A percentile compares a stretch with the other conserved stretches of the same genome.
These are phyloP conservation scores for Coniochaeta prunicola DNA, from an alignment of 2,329 filamentous ascomycete genomes.

Conservation along the genomic window DNA sequence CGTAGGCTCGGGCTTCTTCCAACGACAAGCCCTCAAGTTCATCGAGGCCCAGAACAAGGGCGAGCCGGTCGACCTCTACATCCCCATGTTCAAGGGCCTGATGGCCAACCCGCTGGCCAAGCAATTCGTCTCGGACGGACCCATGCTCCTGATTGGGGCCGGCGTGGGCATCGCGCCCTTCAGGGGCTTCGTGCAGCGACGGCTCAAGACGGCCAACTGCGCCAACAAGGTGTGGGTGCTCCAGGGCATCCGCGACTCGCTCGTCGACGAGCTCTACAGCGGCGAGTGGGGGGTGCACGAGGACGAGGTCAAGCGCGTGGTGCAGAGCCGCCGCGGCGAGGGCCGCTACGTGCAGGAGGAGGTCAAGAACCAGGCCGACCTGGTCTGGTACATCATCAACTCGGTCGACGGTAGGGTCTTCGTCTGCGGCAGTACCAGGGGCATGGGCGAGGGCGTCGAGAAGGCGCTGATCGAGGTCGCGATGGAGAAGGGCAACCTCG, in stretches of 20 bases:
- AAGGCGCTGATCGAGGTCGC: slow-evolving; percentile 80
- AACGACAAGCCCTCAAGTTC: slow-evolving; percentile 70
- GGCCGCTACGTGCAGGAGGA: slow-evolving; percentile 96
- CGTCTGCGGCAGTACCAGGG: slow-evolving; percentile 89
- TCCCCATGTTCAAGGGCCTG: slow-evolving; percentile 96
- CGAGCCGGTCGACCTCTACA: slow-evolving; percentile 55
- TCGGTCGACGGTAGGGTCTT: slow-evolving; percentile 93
- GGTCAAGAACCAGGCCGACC: slow-evolving; percentile 79
- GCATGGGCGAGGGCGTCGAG: slow-evolving; percentile 97
- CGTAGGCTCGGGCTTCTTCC: slow-evolving; percentile 88
- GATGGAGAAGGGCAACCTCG: slow-evolving; percentile 85
- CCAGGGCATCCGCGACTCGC: slow-evolving; percentile 86
- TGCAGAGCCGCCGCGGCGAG: slow-evolving; percentile 68
- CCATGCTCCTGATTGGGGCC: slow-evolving; percentile 95
- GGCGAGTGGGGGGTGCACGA: slow-evolving; percentile 96
- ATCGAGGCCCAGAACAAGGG: slow-evolving; percentile 60
- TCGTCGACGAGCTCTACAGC: slow-evolving; percentile 92
- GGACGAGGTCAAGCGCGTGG: slow-evolving; percentile 74
- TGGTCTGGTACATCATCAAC: slow-evolving; percentile 99
- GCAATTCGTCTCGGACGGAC: slow-evolving; percentile 87
- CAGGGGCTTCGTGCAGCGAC: slow-evolving; percentile 92
- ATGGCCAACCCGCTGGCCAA: slow-evolving; percentile 95
- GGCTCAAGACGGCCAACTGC: slow-evolving; percentile 89
- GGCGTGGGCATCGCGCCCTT: slow-evolving; percentile 97
- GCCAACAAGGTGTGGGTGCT: slow-evolving; percentile 98